Evolutionary conservation across 2,329 filamentous ascomycete species (phyloP), one percentile per base, ranked within the genome.

Genomic region (Stachybotrys chlorohalonatus): DNA sequence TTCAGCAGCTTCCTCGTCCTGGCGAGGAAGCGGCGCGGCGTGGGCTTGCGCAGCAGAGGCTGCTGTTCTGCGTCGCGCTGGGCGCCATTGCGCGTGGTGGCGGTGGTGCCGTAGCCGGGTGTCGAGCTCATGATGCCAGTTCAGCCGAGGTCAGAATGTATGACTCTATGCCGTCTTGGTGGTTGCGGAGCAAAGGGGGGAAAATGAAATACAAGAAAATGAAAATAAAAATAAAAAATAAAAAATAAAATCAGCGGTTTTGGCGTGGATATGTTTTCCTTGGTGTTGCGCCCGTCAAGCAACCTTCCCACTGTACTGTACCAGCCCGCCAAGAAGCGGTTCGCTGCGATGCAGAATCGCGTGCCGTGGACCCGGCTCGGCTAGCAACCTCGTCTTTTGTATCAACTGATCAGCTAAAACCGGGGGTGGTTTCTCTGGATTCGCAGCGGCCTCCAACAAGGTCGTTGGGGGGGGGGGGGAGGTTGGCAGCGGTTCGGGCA

Each of bases 1-100:
- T 54, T 67, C 63, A 79, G 63, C 16, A 62, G 66, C 55, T 61
- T 65, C 24, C 68, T 69, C 59, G 69, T 67, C 52, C 62, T 60
- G 31, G 58, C 53, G 15, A 61, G 32, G 15, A 63, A 46, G 13
- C 64, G 60, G 36, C 52, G 57, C 11, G 63, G 13, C 6, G 54
- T 36, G 6, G 60, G 53, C 49, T 63, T 62, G 50, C 58, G 64
- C 7, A 73, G 64, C n/a, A 73, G 65, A 16, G 70, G 70, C 58
- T 66, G 63, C 58, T 66, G 63, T 54, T 65, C 62, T 56, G 73
- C 70, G 53, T 66, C 64, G 49, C 51, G 53, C 51, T 52, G 17
- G 48, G 51, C 31, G 52, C 58, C 58, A 53, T 59, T 63, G 45
- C 55, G 50, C 46, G 39, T 6, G 15, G 9, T 31, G 13, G 50